A percentile compares a stretch with the other conserved stretches of the same genome.
Evolutionary conservation across 139 green algal species (phyloP).

Genomic region (Closterium sp.): DNA sequence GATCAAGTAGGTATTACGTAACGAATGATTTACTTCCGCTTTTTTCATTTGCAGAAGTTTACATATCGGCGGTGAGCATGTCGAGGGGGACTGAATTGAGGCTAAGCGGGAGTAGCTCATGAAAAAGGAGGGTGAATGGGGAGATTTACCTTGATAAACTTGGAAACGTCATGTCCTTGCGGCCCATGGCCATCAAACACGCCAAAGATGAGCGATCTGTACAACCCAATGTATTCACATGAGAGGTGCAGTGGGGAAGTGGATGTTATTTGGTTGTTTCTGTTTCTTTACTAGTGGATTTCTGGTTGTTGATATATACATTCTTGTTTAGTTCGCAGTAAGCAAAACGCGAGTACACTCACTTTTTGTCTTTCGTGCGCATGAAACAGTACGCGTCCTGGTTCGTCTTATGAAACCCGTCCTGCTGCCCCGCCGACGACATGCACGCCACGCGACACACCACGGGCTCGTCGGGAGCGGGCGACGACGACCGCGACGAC

Average conservation of each 20-base stretch:
- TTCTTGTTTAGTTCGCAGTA: background rate
- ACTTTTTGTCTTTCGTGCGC: conserved; percentile 21
- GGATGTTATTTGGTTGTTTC: background rate
- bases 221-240: background rate
- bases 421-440: conserved; percentile 20
- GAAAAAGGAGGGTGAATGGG: background rate
- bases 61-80: background rate
- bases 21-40: no score
- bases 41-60: background rate
- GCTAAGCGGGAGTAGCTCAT: background rate
- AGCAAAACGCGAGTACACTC: background rate
- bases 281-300: background rate
- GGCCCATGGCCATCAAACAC: conserved; percentile 50
- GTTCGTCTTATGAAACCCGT: conserved; percentile 29
- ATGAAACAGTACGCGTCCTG: conserved; percentile 50
- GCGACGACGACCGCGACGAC: no score
- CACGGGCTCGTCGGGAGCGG: conserved; percentile 22
- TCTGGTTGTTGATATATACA: background rate
- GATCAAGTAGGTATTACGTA: no score
- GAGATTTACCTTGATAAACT: conserved; percentile 40
- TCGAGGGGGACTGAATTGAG: background rate
- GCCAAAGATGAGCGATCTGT: conserved; percentile 40
- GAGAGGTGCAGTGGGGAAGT: background rate
- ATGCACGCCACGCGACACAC: conserved; percentile 27
- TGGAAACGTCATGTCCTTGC: conserved; percentile 36